These are phyloP conservation scores for Mimosa pudica DNA, from an alignment of 306 rosid species.

Conservation along the genomic window DNA sequence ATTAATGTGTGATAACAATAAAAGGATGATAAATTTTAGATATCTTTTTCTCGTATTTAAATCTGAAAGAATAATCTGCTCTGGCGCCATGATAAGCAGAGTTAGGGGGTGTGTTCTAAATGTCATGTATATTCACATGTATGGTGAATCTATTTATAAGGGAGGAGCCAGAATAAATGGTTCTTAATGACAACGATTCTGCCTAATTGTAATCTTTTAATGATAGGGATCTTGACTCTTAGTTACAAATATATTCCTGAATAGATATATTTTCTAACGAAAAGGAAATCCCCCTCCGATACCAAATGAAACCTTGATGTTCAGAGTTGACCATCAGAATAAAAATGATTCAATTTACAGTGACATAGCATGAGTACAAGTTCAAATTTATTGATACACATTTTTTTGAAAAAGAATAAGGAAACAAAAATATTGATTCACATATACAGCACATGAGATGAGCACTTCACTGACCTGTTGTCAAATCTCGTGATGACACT, in stretches of 20 bases:
- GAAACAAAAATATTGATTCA: conserved; percentile 31
- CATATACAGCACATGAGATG: conserved; percentile 20
- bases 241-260: no score
- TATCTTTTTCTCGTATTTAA: neutral
- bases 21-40: neutral
- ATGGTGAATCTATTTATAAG: no score
- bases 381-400: conserved; percentile 15
- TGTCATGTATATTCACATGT: no score
- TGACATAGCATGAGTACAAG: conserved; percentile 7
- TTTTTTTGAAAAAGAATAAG: neutral
- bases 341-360: conserved; percentile 23
- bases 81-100: no score
- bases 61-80: no score
- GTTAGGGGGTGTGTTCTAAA: no score
- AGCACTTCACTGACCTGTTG: conserved; percentile 64
- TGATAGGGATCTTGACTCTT: no score
- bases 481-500: conserved; percentile 77
- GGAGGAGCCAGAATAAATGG: no score
- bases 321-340: conserved; percentile 18
- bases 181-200: no score
- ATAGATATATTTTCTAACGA: neutral
- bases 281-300: neutral
- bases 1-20: neutral
- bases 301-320: neutral
- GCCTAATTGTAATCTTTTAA: no score